Base-by-base conservation (phyloP, 2,329 filamentous ascomycete species). In the Zasmidium angulare region DNA sequence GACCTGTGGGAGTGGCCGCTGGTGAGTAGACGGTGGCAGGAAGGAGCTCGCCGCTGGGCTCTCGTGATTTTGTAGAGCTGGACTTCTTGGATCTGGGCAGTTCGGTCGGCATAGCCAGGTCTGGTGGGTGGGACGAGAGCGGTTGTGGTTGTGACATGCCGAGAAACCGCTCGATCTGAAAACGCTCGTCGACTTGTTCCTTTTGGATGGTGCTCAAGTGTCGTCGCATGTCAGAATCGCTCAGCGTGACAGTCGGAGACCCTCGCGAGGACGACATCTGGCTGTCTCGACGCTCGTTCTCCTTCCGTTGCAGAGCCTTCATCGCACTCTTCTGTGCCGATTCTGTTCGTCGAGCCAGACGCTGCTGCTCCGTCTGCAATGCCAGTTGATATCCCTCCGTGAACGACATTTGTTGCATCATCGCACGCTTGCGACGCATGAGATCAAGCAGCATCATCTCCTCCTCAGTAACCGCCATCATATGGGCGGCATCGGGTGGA, bases 391-490 rank as follows among this genome's bases (percentile, higher is more conserved):
- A 74, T 22, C 72, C 75, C 60, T 78, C 73, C 1, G 72, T 66
- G 58, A 73, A 74, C 51, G 69, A 74, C 46, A 74, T 70, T 63
- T 78, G 75, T 23, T 73, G 73, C 78, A 80, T 80, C 7, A 74
- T 75, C 11, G 78, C 78, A 48, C 79, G 74, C 65, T 81, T 81
- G 58, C 75, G 74, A 7, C 79, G 77, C 77, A 82, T 80, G 68
- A 81, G 70, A 56, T 81, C 79, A 36, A 82, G 63, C 14, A 82
- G 65, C 22, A 77, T 76, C 67, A 80, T 79, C 64, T 82, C 79
- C 65, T 82, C 79, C 55, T 78, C 74, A 1, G 79, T 80, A 17
- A 82, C 79, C 26, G 77, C 76, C 75, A 82, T 80, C 68, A 65
- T 59, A 61, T 68, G 61, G 59, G 59, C 46, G 23, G 53, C 58